Evolutionary conservation across 78 protist species (phyloP).

Genomic region (Isochrysis galbana): DNA sequence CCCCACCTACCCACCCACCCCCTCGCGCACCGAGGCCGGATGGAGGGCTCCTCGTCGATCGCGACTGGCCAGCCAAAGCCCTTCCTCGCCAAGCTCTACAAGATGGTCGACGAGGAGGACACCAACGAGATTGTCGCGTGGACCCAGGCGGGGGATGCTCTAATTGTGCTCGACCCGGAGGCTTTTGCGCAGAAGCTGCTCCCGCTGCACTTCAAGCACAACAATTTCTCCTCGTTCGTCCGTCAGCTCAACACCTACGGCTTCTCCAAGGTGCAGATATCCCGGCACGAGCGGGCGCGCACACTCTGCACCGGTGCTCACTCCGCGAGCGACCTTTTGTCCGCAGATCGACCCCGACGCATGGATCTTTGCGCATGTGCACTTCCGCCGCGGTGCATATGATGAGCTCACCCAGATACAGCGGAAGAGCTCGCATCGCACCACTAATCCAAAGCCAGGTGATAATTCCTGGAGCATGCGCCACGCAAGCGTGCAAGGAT

Average conservation of each 20-base stretch:
- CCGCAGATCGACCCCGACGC: background rate
- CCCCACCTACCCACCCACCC: too few species aligned
- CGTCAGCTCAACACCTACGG: constrained; percentile 68
- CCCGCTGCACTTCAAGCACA: constrained; percentile 61
- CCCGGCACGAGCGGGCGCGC: too few species aligned
- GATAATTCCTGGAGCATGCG: too few species aligned
- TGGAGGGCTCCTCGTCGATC: too few species aligned
- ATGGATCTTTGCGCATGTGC: background rate
- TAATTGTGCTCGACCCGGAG: background rate
- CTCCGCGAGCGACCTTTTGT: background rate
- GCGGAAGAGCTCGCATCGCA: background rate
- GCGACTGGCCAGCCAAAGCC: background rate
- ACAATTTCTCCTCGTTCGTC: constrained; percentile 55
- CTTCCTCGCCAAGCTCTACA: background rate
- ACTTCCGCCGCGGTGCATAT: background rate
- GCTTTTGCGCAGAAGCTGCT: constrained; percentile 31
- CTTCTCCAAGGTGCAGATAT: constrained; percentile 39
- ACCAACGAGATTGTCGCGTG: background rate
- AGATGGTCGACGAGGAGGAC: background rate
- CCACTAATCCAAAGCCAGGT: too few species aligned
- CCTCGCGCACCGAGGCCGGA: too few species aligned
- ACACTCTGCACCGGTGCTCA: background rate
- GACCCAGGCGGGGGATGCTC: background rate
- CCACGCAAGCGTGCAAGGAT: too few species aligned
- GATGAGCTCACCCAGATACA: background rate